Evolutionary conservation across 371 early-diverging fungal species (phyloP), one percentile per base, ranked within the genome.

Genomic region (Smittium culicis): DNA sequence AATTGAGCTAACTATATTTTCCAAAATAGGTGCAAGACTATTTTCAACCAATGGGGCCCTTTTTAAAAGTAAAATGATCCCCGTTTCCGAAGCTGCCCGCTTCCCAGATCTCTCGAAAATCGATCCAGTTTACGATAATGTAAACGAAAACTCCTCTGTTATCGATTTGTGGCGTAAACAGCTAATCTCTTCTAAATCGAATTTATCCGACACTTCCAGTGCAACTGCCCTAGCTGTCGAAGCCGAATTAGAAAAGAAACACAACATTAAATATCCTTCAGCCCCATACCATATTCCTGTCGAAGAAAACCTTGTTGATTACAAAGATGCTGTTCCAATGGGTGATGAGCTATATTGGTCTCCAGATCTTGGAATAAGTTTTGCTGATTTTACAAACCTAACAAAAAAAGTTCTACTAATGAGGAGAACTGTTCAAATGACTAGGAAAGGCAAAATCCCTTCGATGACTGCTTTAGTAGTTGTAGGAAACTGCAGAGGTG

Each of bases 401-500:
- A 71, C 83, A 69, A 89, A 88, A 74, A 87, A 85, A 67, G 82
- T 88, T 3, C 70, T 92, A 65, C 79, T 87, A 5, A 81, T 91
- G 34, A 87, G 86, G 75, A 85, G 90, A 64, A 87, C 87, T 1
- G 86, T 87, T 65, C 89, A 88, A 77, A 87, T 88, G 88, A 92
- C 91, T 60, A 81, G 84, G 16, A 90, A 88, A 64, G 93, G 93
- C 68, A 90, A 91, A 70, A 80, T 87, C n/a, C 86, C 84, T 1
- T 81, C 83, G 54, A 87, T 91, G 83, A 92, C 88, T 60, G 94
- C 93, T 0, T 72, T 95, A 60, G 98, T 96, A 0, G 93, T 95
- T 0, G 97, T 96, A 1, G 98, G 97, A 17, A 92, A 96, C 70
- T 92, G 93, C 2, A 83, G 86, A 55, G 98, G 98, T 0, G 78